Evolutionary conservation across 2,329 filamentous ascomycete genomes (phyloP), one percentile per base, ranked within the genome.

Genomic region (Diplodia corticola): DNA sequence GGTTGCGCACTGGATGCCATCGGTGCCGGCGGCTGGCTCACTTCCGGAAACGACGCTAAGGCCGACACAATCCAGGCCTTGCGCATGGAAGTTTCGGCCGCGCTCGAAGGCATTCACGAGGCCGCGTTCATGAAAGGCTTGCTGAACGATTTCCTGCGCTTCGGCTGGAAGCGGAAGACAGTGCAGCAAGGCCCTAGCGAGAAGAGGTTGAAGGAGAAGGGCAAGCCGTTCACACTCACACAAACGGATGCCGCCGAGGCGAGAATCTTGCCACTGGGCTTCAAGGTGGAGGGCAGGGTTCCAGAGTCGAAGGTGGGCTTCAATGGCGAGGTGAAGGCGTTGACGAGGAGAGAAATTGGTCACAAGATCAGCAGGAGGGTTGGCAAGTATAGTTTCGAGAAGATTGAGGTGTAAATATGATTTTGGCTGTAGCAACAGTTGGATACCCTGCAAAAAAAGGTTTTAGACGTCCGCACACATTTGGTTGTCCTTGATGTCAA

Each of bases 341-440:
- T 91, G 71, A 92, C 84, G 71, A 83, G 81, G 71, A 84, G 92
- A 77, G 90, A 96, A 80, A 88, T 89, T 67, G 91, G 91, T 20
- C 87, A 91, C 77, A 79, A 96, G 76, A 87, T 90, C 74, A 92
- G 90, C 74, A 90, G 91, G 80, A 89, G 89, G 75, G 89, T 93
- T 68, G 91, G 90, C 65, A 87, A 89, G 70, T 97, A 97, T 80
- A 92, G 91, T 54, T 84, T 94, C 70, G 92, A 97, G 80, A 87
- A 88, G 78, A 88, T 96, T 66, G 70, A 72, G 17, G 68, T 76
- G 60, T 75, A 60, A 30, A 35, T 20, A 35, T 20, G 20, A 4
- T 59, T n/a, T 15, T 30, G 64, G 20, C 17, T 24, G 13, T 28
- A 20, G 33, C 40, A 44, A 44, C 40, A 44, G 24, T 44, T 15